phyloP scores from a whole-genome alignment of 257 asterid species.

The Solanum verrucosum region DNA sequence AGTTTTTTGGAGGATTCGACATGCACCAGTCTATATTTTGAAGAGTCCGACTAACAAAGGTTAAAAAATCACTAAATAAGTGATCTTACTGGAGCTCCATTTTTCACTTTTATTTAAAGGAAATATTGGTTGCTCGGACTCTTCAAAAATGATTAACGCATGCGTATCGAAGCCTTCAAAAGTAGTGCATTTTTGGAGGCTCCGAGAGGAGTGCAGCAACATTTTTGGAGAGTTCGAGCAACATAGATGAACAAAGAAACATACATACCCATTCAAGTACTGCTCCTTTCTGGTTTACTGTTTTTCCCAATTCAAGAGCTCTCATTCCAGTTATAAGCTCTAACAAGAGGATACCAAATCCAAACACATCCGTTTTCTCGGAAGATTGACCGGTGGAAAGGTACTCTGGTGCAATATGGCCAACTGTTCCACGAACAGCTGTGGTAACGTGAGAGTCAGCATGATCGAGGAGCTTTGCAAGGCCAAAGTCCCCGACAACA shows the following conservation, averaged over 20 bases:
- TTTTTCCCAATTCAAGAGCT: conserved; percentile 82
- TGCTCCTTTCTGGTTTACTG: conserved; percentile 78
- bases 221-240: neutral
- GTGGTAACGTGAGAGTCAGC: conserved; percentile 95
- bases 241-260: neutral
- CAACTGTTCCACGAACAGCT: conserved; percentile 96
- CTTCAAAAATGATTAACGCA: neutral
- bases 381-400: conserved; percentile 97
- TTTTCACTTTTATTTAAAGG: neutral
- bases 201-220: too few relatives aligned
- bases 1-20: neutral
- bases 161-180: neutral
- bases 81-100: neutral
- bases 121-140: neutral
- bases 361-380: conserved; percentile 92
- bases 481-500: conserved; percentile 91
- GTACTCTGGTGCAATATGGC: conserved; percentile 94
- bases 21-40: neutral
- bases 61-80: neutral
- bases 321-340: conserved; percentile 96
- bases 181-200: neutral
- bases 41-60: neutral
- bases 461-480: conserved; percentile 89
- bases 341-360: conserved; percentile 81
- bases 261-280: conserved; percentile 89